These are phyloP conservation scores for Saprolegnia parasitica DNA, from an alignment of 352 stramenopile genomes.

Conservation along the genomic window DNA sequence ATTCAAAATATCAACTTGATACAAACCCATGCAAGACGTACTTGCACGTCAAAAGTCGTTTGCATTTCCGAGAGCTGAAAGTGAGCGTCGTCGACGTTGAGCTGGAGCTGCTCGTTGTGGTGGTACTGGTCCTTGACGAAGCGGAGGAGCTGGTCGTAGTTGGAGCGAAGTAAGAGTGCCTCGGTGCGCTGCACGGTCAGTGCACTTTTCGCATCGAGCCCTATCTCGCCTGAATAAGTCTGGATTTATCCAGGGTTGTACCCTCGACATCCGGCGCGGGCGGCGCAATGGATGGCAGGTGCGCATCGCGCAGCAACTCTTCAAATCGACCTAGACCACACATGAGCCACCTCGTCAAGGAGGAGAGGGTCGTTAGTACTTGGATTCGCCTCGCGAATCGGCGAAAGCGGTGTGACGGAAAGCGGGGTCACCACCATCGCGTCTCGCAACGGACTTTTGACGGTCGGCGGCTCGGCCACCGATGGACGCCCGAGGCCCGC, in stretches of 20 bases:
- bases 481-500: no score
- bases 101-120: not conserved
- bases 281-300: constrained; percentile 14
- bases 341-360: not conserved
- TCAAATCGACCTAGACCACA: not conserved
- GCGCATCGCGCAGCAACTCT: not conserved
- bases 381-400: not conserved
- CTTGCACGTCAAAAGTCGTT: constrained; percentile 20
- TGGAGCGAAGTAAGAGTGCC: constrained; percentile 58
- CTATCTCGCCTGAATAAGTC: constrained; percentile 35
- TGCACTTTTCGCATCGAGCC: constrained; percentile 48
- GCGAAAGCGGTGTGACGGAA: not conserved
- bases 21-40: constrained; percentile 4
- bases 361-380: not conserved
- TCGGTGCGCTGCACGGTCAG: constrained; percentile 53
- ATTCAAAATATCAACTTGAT: constrained; percentile 31
- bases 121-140: constrained; percentile 39
- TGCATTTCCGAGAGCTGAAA: constrained; percentile 16
- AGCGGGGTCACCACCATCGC: not conserved
- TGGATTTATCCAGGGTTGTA: not conserved
- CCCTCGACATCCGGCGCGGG: constrained; percentile 15
- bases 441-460: not conserved
- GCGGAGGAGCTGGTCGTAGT: constrained; percentile 72
- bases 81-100: constrained; percentile 18
- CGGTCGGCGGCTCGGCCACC: not conserved